Evolutionary conservation across 805 yeast species (phyloP).

Genomic region (Monosporozyma aerobia): DNA sequence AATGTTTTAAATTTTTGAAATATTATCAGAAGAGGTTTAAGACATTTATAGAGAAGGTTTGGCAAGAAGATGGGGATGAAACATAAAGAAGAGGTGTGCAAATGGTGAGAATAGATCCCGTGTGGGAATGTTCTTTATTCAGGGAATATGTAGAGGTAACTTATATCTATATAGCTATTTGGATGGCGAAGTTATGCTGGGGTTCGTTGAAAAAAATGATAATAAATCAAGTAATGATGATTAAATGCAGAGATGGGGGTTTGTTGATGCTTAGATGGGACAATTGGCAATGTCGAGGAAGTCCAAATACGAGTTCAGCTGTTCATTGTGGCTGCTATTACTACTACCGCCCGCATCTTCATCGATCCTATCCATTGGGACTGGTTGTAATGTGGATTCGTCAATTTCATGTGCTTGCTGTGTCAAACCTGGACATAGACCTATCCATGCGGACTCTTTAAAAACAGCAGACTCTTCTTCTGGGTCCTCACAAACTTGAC

Average conservation of each 20-base stretch:
- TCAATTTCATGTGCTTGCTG: not conserved
- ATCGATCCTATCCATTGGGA: not conserved
- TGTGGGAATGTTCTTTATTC: not conserved
- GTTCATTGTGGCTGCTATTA: not conserved
- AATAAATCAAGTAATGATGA: not conserved
- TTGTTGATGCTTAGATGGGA: not conserved
- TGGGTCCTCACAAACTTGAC: not conserved
- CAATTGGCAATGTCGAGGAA: slow-evolving; percentile 1
- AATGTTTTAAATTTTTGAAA: not conserved
- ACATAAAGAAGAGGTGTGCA: too few species aligned
- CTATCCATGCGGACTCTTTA: slow-evolving; percentile 1
- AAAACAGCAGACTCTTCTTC: slow-evolving; percentile 2
- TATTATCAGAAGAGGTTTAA: too few species aligned
- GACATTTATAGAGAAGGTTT: too few species aligned
- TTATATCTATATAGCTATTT: not conserved
- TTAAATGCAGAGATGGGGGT: not conserved
- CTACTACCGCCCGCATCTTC: not conserved
- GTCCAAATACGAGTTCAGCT: not conserved
- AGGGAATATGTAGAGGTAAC: not conserved
- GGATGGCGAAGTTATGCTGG: not conserved
- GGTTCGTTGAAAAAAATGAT: not conserved
- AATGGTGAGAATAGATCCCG: not conserved
- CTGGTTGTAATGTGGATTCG: not conserved
- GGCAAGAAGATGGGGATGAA: not conserved
- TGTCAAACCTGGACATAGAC: not conserved